Evolutionary conservation across 2,329 filamentous ascomycete genomes (phyloP), one percentile per base, ranked within the genome.

Genomic region (Ceratocystis colombiana): DNA sequence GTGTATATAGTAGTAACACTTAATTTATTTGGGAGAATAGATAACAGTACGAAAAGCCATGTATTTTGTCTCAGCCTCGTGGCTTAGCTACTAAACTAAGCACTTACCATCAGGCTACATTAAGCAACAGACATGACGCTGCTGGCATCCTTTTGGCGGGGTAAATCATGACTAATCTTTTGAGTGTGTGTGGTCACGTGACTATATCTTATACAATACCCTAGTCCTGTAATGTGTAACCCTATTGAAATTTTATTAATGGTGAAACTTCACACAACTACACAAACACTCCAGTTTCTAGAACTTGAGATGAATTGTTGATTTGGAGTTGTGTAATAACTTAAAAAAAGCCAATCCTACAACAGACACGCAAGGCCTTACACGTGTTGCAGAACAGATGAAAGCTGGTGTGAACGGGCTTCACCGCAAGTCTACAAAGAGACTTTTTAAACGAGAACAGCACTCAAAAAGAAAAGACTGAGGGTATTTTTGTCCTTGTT

Each of bases 401-500:
- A 41, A 41, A 41, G 10, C 37, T 41, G 12, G 10, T 4, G 37
- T 4, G 20, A 10, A 63, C 22, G 33, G 61, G 61, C 61, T 22
- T 63, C 61, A 63, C 61, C 61, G 61, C 61, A 63, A 50, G 12
- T 63, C 37, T 41, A 5, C 37, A 41, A 41, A 41, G 37, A 5
- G 37, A 12, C 10, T 41, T 12, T 12, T 41, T 3, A 1, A 3
- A 15, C 10, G 37, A 15, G 12, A 15, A 15, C 37, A 4, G 1
- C 3, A 15, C 37, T 41, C 37, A 41, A 15, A 41, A 41, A 12
- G 3, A 41, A 3, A 15, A 41, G 37, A 41, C 12, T 15, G 37
- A 41, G 37, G 37, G 37, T 5, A 41, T 41, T 41, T 41, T 41
- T 41, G 33, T 37, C 33, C 10, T 1, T 37, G 33, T 12, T 3